Base-by-base conservation (phyloP, 352 stramenopile genomes). In the Thalassiosira oceanica region DNA sequence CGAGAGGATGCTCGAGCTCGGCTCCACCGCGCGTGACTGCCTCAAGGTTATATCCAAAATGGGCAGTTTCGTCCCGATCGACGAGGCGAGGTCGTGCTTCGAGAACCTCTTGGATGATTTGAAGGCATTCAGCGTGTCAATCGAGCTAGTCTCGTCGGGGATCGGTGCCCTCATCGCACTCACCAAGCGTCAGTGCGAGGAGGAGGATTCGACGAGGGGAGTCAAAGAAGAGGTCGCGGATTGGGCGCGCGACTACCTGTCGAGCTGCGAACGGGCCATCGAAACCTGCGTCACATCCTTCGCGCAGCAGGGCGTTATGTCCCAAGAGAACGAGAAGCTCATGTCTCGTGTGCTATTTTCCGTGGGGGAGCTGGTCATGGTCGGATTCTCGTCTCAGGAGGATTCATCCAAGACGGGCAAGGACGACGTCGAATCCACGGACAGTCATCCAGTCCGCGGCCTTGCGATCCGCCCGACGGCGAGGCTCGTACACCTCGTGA, bases 341-440 rank as follows among this genome's bases (percentile, higher is more conserved):
- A 10, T 81, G 2, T 53, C 69, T 15, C 61, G 62, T 16, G 65
- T 82, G 42, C 33, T 91, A 8, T 88, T 80, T 63, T 75, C 67
- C 7, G 48, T 85, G 16, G 84, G 84, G 11, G 81, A 91, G 56
- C 27, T 85, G 7, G 61, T 45, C 15, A 83, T 89, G 73, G 57
- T 91, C 46, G 84, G 81, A 15, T 90, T 89, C 44, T 74, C 29
- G 44, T 51, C 66, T 23, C 69, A 87, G 48, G 75, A 86, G 33
- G 71, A 75, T 37, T 48, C 23, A 10, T 27, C 37, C 5, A 75
- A 51, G 29, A 45, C 24, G 16, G 36, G 13, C 16, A 43, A 28
- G 10, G 51, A 37, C 42, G 29, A 73, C 43, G 33, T 64, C 21
- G 31, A 35, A n/a, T 23, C 58, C 10, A 61, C 45, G 42, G 56